phyloP scores from a whole-genome alignment of 192 early-diverging fungal species.

The Thamnidium elegans region DNA sequence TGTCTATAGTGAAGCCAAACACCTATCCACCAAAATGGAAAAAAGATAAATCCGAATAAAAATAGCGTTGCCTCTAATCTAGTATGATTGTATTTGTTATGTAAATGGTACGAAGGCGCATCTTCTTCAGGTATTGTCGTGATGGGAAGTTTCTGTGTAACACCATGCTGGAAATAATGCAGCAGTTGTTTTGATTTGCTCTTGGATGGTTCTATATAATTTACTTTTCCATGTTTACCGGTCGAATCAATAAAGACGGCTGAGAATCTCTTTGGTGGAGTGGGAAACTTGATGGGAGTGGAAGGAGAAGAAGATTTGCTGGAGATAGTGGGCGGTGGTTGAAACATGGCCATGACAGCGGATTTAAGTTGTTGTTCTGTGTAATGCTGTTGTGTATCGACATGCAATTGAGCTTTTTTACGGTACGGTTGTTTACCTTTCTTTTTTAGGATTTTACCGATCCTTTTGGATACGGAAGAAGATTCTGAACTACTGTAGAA shows the following conservation, averaged over 20 bases:
- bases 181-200: neutral
- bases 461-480: neutral
- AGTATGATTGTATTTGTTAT: no score
- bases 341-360: neutral
- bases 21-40: conserved; percentile 12
- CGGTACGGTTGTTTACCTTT: conserved; percentile 1
- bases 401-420: neutral
- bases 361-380: no score
- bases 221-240: conserved; percentile 4
- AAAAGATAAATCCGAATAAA: conserved; percentile 16
- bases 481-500: neutral
- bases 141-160: neutral
- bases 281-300: neutral
- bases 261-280: neutral
- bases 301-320: conserved; percentile 8
- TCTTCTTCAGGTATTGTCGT: no score
- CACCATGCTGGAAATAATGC: neutral
- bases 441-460: conserved; percentile 6
- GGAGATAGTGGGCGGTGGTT: conserved; percentile 11
- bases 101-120: no score
- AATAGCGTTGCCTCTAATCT: neutral
- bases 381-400: neutral
- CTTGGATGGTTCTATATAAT: neutral
- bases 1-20: no score
- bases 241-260: conserved; percentile 8